Percentiles rank a stretch among this genome's conserved stretches.
Conservation (phyloP, 306 rosid genomes). For the Trifolium fragiferum region DNA sequence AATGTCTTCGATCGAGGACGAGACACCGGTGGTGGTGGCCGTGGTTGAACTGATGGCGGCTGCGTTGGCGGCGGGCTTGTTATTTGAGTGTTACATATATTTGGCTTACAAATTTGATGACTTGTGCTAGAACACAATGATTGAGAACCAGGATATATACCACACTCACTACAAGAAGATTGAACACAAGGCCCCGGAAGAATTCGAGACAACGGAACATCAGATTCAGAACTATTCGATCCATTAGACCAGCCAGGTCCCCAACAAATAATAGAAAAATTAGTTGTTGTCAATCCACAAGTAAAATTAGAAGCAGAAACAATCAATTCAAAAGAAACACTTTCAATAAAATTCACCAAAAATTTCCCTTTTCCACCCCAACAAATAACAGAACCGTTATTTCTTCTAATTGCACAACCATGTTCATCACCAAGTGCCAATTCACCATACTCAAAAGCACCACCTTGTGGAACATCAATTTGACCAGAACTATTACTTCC, state of each 20-base stretch:
- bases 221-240: conserved; percentile 35
- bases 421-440: conserved; percentile 72
- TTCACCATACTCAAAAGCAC: conserved; percentile 47
- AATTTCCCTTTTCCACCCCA: conserved; percentile 71
- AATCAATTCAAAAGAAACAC: conserved; percentile 61
- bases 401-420: conserved; percentile 63
- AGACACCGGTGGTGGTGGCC: not conserved
- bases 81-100: conserved; percentile 42
- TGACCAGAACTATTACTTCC: conserved; percentile 70
- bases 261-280: conserved; percentile 76
- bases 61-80: conserved; percentile 12
- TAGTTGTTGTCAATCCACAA: conserved; percentile 65
- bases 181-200: conserved; percentile 91
- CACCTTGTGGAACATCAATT: conserved; percentile 51
- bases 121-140: conserved; percentile 59
- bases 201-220: conserved; percentile 53
- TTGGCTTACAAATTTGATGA: conserved; percentile 60
- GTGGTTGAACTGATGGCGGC: not conserved
- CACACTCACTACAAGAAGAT: conserved; percentile 63
- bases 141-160: conserved; percentile 56
- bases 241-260: conserved; percentile 73
- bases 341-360: conserved; percentile 34
- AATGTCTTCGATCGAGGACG: conserved; percentile 53
- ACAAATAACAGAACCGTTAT: conserved; percentile 65
- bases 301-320: conserved; percentile 75